Conservation (phyloP, 2,329 filamentous ascomycete species). For the Volutella citrinella region DNA sequence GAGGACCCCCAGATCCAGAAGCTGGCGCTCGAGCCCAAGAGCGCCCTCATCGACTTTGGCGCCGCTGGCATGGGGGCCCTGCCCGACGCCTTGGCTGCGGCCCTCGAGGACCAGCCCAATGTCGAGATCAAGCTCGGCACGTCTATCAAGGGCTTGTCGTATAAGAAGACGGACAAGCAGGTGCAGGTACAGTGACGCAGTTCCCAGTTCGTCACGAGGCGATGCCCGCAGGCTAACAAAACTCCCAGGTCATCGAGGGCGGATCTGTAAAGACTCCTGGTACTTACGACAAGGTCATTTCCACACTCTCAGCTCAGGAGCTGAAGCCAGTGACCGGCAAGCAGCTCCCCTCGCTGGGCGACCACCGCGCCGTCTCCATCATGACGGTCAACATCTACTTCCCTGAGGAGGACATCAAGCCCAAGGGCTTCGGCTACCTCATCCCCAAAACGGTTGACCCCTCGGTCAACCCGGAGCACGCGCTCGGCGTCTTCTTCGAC, state of each 20-base stretch:
- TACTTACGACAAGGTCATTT: slow-evolving; percentile 58
- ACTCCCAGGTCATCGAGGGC: slow-evolving; percentile 14
- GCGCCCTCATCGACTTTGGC: slow-evolving; percentile 35
- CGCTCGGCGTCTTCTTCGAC: slow-evolving; percentile 91
- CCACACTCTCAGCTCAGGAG: slow-evolving; percentile 54
- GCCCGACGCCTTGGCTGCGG: slow-evolving; percentile 48
- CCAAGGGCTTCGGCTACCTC: slow-evolving; percentile 84
- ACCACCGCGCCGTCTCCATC: slow-evolving; percentile 70
- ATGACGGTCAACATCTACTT: slow-evolving; percentile 94
- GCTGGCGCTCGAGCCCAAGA: slow-evolving; percentile 29
- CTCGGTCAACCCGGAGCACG: slow-evolving; percentile 75
- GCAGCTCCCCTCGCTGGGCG: slow-evolving; percentile 45
- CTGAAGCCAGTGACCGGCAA: slow-evolving; percentile 37
- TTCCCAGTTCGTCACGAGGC: too few relatives aligned
- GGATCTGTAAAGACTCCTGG: slow-evolving; percentile 5
- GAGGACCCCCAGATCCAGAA: slow-evolving; percentile 27
- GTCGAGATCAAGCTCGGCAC: slow-evolving; percentile 55
- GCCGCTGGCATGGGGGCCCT: slow-evolving; percentile 62
- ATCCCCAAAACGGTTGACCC: slow-evolving; percentile 72
- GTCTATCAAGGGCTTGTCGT: slow-evolving; percentile 46
- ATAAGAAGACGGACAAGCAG: slow-evolving; percentile 32
- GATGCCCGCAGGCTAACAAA: too few relatives aligned
- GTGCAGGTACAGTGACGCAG: slow-evolving; percentile 46
- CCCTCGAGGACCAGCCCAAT: slow-evolving; percentile 51
- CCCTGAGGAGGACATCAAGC: slow-evolving; percentile 57